phyloP scores from a whole-genome alignment of 768 basidiomycete species.

The Tulasnella sp. region DNA sequence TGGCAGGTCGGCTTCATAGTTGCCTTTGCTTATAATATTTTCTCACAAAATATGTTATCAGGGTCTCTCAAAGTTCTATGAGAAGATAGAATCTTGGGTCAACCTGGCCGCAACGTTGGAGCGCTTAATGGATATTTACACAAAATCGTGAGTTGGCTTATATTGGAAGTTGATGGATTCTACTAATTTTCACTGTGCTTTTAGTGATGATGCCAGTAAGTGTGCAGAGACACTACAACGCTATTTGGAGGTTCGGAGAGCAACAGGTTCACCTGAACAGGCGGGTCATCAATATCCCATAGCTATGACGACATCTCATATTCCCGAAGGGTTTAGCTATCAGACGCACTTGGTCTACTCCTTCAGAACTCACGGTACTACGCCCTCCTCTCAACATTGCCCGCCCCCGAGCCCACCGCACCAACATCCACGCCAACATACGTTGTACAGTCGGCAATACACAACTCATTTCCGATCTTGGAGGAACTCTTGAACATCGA shows the following conservation, averaged over 20 bases:
- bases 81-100: conserved; percentile 48
- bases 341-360: conserved; percentile 51
- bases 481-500: conserved; percentile 57
- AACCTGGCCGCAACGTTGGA: conserved; percentile 43
- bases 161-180: neutral
- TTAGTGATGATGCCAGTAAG: conserved; percentile 62
- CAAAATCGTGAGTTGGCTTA: conserved; percentile 38
- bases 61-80: conserved; percentile 67
- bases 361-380: conserved; percentile 66
- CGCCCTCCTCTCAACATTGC: conserved; percentile 48
- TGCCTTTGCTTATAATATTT: conserved; percentile 5
- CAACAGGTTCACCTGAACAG: conserved; percentile 49
- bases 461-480: conserved; percentile 58
- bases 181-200: neutral
- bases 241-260: conserved; percentile 48
- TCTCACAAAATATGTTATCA: conserved; percentile 25
- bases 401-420: conserved; percentile 64
- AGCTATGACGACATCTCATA: neutral
- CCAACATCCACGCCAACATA: conserved; percentile 52
- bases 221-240: conserved; percentile 76
- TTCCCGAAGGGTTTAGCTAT: conserved; percentile 38
- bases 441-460: conserved; percentile 46
- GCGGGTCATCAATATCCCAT: conserved; percentile 28
- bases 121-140: conserved; percentile 46
- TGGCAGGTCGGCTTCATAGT: conserved; percentile 53